A percentile compares a stretch with the other conserved stretches of the same genome.
Conservation (phyloP, 371 early-diverging fungal genomes). For the Rhizopus arrhizus region DNA sequence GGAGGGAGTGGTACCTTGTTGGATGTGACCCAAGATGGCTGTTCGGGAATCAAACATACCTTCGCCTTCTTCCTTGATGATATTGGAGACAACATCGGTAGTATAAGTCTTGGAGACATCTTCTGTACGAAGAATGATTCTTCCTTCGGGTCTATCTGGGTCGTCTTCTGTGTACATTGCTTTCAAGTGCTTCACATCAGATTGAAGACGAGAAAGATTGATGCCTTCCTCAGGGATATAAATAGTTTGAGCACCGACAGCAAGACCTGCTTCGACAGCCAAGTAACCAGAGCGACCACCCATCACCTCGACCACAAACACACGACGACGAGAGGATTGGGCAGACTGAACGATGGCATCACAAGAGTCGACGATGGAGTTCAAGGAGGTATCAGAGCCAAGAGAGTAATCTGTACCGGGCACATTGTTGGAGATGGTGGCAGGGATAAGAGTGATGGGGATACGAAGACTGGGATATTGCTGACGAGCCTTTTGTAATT, state of each 20-base stretch:
- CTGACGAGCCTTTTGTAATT: constrained; percentile 69
- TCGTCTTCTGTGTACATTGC: constrained; percentile 75
- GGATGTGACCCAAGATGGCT: constrained; percentile 94
- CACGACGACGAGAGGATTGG: constrained; percentile 86
- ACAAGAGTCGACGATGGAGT: constrained; percentile 92
- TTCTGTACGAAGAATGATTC: constrained; percentile 85
- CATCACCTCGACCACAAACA: constrained; percentile 98
- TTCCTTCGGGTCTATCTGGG: constrained; percentile 74
- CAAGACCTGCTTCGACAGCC: constrained; percentile 90
- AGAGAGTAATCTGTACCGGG: constrained; percentile 97
- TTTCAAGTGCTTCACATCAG: constrained; percentile 83
- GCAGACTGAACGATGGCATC: constrained; percentile 95
- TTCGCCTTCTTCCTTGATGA: constrained; percentile 93
- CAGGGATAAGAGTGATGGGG: constrained; percentile 94
- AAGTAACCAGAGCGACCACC: constrained; percentile 97
- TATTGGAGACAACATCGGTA: constrained; percentile 86
- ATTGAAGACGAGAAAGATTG: constrained; percentile 74
- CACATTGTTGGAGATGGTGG: constrained; percentile 98
- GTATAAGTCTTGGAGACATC: constrained; percentile 83
- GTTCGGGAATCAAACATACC: constrained; percentile 92
- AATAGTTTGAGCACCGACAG: constrained; percentile 89
- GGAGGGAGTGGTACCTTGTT: constrained; percentile 95
- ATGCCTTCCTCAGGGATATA: constrained; percentile 97
- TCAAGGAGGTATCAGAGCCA: constrained; percentile 97
- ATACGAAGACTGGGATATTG: constrained; percentile 89